Conservation (phyloP, 257 asterid genomes). For the Avicennia marina region DNA sequence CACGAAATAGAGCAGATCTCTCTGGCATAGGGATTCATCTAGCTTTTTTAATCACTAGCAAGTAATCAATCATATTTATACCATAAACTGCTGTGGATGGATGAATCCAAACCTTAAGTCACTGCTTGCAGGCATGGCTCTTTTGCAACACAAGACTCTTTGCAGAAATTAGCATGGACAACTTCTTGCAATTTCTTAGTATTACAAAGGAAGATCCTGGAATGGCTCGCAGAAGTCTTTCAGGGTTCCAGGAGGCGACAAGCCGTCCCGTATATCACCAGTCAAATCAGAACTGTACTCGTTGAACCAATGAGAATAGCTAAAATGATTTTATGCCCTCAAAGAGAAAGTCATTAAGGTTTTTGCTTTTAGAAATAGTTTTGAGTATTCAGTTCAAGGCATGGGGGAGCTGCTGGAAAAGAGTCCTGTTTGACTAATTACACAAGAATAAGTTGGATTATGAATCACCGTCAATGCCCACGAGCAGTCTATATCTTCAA, state of each 20-base stretch:
- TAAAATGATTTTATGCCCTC: too few relatives aligned
- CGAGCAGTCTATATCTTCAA: too few relatives aligned
- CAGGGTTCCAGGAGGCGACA: conserved; percentile 85
- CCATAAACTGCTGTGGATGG: neutral
- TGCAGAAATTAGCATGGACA: conserved; percentile 61
- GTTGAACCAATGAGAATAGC: conserved; percentile 10
- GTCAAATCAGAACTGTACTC: conserved; percentile 74
- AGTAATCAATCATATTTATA: neutral
- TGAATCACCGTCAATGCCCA: too few relatives aligned
- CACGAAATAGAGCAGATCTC: neutral
- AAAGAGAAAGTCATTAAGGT: too few relatives aligned
- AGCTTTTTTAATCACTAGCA: neutral
- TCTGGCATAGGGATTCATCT: neutral
- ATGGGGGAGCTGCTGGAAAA: too few relatives aligned
- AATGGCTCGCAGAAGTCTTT: conserved; percentile 72
- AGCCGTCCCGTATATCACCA: conserved; percentile 89
- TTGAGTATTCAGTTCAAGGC: too few relatives aligned
- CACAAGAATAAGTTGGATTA: too few relatives aligned
- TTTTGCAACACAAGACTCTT: conserved; percentile 35
- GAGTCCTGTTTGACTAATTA: too few relatives aligned
- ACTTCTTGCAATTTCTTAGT: conserved; percentile 92
- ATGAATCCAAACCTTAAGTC: too few relatives aligned
- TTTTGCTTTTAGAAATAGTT: too few relatives aligned
- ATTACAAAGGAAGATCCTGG: conserved; percentile 69
- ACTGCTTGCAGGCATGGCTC: conserved; percentile 44